Percentiles rank a stretch among this genome's conserved stretches.
Conservation (phyloP, 2,329 filamentous ascomycete species). For the Dendrostoma leiphaemia region DNA sequence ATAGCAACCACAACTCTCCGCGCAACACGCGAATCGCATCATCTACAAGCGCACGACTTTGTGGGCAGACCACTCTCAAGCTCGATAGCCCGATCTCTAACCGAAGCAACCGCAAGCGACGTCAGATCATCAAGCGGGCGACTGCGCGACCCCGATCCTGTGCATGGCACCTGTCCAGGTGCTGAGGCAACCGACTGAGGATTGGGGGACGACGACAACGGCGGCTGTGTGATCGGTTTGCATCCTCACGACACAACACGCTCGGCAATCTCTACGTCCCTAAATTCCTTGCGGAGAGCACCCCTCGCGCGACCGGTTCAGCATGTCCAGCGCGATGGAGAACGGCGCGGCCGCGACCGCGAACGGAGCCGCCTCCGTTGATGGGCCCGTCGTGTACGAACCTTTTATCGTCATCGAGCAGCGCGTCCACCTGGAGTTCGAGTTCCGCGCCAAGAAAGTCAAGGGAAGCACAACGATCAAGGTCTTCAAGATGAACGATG, state of each 20-base stretch:
- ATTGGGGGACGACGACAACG: slow-evolving; percentile 2
- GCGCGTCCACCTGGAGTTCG: slow-evolving; percentile 84
- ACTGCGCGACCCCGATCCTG: neutral
- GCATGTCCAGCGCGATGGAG: slow-evolving; percentile 28
- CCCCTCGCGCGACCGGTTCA: neutral
- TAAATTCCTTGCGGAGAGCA: neutral
- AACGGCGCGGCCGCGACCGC: slow-evolving; percentile 15
- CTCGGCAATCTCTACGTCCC: neutral
- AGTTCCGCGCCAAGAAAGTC: slow-evolving; percentile 74
- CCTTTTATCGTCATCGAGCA: slow-evolving; percentile 69
- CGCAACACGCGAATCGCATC: too few relatives aligned
- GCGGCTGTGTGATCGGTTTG: neutral
- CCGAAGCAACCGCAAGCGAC: neutral
- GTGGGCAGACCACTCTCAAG: neutral
- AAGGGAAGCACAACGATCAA: slow-evolving; percentile 80
- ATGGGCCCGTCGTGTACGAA: slow-evolving; percentile 25
- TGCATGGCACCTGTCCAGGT: slow-evolving; percentile 15
- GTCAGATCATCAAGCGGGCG: neutral
- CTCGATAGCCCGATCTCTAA: neutral
- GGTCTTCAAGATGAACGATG: slow-evolving; percentile 60
- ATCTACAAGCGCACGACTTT: too few relatives aligned
- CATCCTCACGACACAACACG: neutral
- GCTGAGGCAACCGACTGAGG: slow-evolving; percentile 11
- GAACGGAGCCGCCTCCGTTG: slow-evolving; percentile 2
- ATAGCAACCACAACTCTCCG: too few relatives aligned